Conservation (phyloP, 495 filamentous ascomycete species). For the Elasticomyces elasticus region DNA sequence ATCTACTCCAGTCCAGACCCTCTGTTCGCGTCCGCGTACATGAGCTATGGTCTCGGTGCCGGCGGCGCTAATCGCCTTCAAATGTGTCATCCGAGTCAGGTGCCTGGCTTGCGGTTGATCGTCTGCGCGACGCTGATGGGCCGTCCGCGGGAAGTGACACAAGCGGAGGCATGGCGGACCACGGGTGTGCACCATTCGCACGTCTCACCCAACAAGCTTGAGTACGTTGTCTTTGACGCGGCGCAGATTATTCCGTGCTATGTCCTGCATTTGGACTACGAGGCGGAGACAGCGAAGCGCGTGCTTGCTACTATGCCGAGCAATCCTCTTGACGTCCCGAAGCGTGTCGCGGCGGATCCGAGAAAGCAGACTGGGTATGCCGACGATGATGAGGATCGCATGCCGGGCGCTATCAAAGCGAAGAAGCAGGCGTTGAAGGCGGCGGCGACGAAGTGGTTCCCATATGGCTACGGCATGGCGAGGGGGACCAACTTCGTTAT, state of each 20-base stretch:
- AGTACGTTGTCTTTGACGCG: slow-evolving; percentile 10
- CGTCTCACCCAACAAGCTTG: not conserved
- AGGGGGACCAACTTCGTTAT: not conserved
- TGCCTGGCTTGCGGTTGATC: not conserved
- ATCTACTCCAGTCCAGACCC: slow-evolving; percentile 10
- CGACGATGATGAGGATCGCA: not conserved
- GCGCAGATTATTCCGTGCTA: slow-evolving; percentile 14
- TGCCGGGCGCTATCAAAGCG: not conserved
- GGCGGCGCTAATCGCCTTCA: not conserved
- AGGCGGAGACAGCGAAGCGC: not conserved
- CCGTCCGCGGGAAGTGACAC: not conserved
- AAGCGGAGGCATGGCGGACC: not conserved
- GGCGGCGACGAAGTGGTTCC: slow-evolving; percentile 1
- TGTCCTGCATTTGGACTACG: slow-evolving; percentile 10
- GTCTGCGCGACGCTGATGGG: slow-evolving; percentile 10
- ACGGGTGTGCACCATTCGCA: not conserved
- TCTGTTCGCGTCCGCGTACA: not conserved
- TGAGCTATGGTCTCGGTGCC: not conserved
- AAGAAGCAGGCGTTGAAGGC: not conserved
- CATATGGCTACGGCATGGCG: not conserved
- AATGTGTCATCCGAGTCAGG: not conserved
- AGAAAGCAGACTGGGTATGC: not conserved
- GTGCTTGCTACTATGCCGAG: not conserved
- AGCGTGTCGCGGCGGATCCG: not conserved
- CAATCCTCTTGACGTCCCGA: not conserved